Evolutionary conservation across 2,329 filamentous ascomycete genomes (phyloP).

Genomic region (Aspergillus fischeri): DNA sequence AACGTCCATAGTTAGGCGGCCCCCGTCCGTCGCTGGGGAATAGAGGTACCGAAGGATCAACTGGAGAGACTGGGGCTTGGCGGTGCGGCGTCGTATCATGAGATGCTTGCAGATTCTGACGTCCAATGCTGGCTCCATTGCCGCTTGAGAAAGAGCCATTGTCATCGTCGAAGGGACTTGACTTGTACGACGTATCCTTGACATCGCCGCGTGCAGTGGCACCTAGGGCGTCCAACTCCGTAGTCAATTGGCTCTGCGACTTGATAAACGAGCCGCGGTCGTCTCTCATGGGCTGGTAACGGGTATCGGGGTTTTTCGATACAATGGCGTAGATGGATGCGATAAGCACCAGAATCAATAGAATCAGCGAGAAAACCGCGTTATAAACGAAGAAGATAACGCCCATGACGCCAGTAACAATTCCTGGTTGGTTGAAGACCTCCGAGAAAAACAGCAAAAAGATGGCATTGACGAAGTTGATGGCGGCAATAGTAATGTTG

Average conservation of each 20-base stretch:
- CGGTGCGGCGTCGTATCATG: constrained; percentile 27
- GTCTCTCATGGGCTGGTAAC: constrained; percentile 95
- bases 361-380: constrained; percentile 73
- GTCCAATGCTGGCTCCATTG: constrained; percentile 46
- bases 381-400: constrained; percentile 87
- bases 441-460: constrained; percentile 86
- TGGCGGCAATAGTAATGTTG: constrained; percentile 84
- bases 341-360: constrained; percentile 77
- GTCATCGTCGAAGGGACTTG: constrained; percentile 66
- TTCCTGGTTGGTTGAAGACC: constrained; percentile 75
- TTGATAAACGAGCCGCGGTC: constrained; percentile 97
- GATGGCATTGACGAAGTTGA: constrained; percentile 88
- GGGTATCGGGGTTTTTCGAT: constrained; percentile 89
- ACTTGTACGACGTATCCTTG: constrained; percentile 57
- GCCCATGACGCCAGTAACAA: constrained; percentile 84
- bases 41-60: constrained; percentile 44
- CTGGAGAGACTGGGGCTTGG: constrained; percentile 46
- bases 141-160: constrained; percentile 61
- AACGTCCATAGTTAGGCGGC: constrained; percentile 36
- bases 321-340: constrained; percentile 75
- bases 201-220: constrained; percentile 80
- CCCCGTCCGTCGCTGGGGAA: constrained; percentile 45
- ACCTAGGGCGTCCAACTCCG: constrained; percentile 84
- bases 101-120: constrained; percentile 39
- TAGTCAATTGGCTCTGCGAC: constrained; percentile 79